A percentile compares a stretch with the other conserved stretches of the same genome.
Evolutionary conservation across 192 early-diverging fungal species (phyloP).

Genomic region (Mortierella claussenii): DNA sequence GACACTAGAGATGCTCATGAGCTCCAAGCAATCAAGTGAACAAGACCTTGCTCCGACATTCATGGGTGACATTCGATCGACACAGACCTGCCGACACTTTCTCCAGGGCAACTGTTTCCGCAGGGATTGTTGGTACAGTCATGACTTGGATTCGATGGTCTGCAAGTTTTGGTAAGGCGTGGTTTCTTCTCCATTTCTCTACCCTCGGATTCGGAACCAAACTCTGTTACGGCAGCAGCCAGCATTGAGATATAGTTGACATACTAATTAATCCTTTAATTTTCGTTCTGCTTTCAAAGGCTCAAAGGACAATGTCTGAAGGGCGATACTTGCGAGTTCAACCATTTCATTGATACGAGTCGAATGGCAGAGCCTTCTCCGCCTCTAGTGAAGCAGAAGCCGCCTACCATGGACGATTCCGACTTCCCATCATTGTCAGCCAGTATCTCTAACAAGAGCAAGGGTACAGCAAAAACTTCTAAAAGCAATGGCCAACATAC

Average conservation of each 20-base stretch:
- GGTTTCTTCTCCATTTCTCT: too few species aligned
- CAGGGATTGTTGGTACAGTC: slow-evolving; percentile 67
- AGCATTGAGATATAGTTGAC: too few species aligned
- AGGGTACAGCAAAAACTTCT: slow-evolving; percentile 1
- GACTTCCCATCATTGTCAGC: slow-evolving; percentile 46
- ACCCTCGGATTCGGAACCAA: too few species aligned
- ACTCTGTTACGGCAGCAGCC: too few species aligned
- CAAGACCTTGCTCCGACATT: slow-evolving; percentile 8
- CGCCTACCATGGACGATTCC: slow-evolving; percentile 42
- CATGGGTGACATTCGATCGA: slow-evolving; percentile 8
- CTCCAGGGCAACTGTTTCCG: slow-evolving; percentile 65
- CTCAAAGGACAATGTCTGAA: slow-evolving; percentile 63
- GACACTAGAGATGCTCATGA: slow-evolving; percentile 50
- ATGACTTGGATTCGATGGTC: slow-evolving; percentile 62
- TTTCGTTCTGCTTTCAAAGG: slow-evolving; percentile 34
- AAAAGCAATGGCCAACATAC: slow-evolving; percentile 14
- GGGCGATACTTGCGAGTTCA: slow-evolving; percentile 63
- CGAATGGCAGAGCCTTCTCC: slow-evolving; percentile 7
- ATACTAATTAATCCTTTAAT: too few species aligned
- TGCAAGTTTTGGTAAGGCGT: slow-evolving; percentile 70
- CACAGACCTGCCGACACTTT: slow-evolving; percentile 63
- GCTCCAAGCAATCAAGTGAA: slow-evolving; percentile 1
- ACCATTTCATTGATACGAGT: slow-evolving; percentile 56
- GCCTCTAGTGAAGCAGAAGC: slow-evolving; percentile 25
- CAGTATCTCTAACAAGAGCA: slow-evolving; percentile 17